A percentile compares a stretch with the other conserved stretches of the same genome.
These are phyloP conservation scores for Nakaseomyces uthaithaninus DNA, from an alignment of 1,139 yeast genomes.

Conservation along the genomic window DNA sequence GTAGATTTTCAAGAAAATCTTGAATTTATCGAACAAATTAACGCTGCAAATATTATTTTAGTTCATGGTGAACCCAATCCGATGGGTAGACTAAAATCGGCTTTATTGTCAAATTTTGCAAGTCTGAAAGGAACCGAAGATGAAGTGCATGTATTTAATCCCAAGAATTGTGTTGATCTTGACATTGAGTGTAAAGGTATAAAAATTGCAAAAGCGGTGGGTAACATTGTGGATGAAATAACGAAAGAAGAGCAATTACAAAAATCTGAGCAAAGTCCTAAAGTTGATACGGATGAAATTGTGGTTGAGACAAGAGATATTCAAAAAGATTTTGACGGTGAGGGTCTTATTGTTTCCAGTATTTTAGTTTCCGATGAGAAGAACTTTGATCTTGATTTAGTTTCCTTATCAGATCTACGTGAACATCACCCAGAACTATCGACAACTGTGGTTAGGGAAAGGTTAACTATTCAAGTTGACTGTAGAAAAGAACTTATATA, in stretches of 20 bases:
- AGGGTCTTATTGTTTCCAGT: constrained; percentile 54
- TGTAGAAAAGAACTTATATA: constrained; percentile 73
- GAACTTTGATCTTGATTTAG: constrained; percentile 77
- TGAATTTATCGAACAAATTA: constrained; percentile 79
- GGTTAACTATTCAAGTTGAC: constrained; percentile 67
- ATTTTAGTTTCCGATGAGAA: constrained; percentile 68
- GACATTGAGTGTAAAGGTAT: constrained; percentile 71
- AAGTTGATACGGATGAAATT: constrained; percentile 18
- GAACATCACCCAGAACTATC: constrained; percentile 77
- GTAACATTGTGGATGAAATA: constrained; percentile 54
- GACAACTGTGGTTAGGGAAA: constrained; percentile 76
- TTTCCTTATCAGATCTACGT: constrained; percentile 77
- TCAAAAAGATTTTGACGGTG: constrained; percentile 11
- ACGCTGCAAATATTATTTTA: constrained; percentile 73
- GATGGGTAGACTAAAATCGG: constrained; percentile 94
- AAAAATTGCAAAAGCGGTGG: constrained; percentile 80
- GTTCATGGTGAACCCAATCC: constrained; percentile 99
- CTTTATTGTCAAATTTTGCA: constrained; percentile 78
- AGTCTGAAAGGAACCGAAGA: constrained; percentile 76
- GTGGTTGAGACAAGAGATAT: constrained; percentile 12
- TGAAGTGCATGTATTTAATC: constrained; percentile 89
- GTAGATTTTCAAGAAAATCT: constrained; percentile 93
- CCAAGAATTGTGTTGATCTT: constrained; percentile 81
- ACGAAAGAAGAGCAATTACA: constrained; percentile 24
- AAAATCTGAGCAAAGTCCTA: constrained; percentile 12